Base-by-base conservation (phyloP, 164 flowering plant genomes). In the Taxillus chinensis region DNA sequence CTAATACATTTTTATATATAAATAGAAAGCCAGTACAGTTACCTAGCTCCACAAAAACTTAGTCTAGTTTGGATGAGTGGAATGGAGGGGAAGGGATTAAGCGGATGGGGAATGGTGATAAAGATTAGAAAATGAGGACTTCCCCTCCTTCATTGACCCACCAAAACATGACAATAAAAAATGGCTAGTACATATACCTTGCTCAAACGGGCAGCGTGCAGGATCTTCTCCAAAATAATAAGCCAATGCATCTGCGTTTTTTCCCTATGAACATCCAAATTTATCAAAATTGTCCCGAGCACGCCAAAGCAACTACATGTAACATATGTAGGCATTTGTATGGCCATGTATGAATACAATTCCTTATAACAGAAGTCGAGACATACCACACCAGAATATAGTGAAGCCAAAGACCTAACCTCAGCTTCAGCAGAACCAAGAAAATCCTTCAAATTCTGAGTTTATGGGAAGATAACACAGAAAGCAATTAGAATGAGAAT, bases 121-220 rank as follows among this genome's bases (percentile, higher is more conserved):
- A 27, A 27, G 27, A 27, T 27, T 27, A 27, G 27, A 27, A 2
- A 27, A 2, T 27, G 27, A 27, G 27, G 27, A 27, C 27, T 27
- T 27, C 2, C 27, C 27, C 27, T 27, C 2, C 27, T 27, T 27
- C 27, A 27, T 27, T 27, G 1, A 27, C 27, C 27, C 27, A 27
- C 27, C 27, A 27, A 27, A 27, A 27, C 27, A 27, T 0, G 27
- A 27, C 27, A 27, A n/a, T 8, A 6, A 3, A 55, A 55, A 8
- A 55, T n/a, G 58, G 39, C 10, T 2, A 5, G 58, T 39, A 57
- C 14, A 57, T 7, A 13, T 57, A 57, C 59, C 59, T 57, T 57
- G 59, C 59, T 57, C 59, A 40, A 57, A 57, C 8, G 59, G 59
- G 59, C 59, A 57, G 41, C 59, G 59, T 57, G 59, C 59, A 38